Evolutionary conservation across 768 basidiomycete genomes (phyloP), one percentile per base, ranked within the genome.

Genomic region (Galerina sulciceps): DNA sequence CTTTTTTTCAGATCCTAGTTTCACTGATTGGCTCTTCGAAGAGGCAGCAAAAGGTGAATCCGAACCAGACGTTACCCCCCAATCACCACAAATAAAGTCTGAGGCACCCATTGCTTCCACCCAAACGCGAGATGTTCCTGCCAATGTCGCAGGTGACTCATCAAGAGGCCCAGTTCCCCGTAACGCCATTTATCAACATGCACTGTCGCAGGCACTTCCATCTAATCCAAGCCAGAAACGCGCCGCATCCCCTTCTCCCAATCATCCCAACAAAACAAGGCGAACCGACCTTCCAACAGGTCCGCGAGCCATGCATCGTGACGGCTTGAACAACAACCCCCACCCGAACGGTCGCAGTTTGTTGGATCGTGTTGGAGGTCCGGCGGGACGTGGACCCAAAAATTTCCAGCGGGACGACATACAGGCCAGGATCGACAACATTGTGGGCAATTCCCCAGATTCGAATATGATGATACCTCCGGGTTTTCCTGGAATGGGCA

Each of bases 1-100:
- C 70, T 40, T 47, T 26, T 44, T 60, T 52, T 11, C 66, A 93
- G 94, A 96, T 69, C 74, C 85, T 44, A 85, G 80, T 57, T 96
- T 97, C 74, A 94, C 93, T 34, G 87, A 90, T 56, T 96, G 94
- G 94, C 75, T 97, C 18, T 97, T 96, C 68, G 74, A 75, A 35
- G 90, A 91, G 70, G 91, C 91, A 18, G 84, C 84, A 2, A 91
- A 89, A 71, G 89, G 88, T 52, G 83, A 81, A 20, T 75, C 81
- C 5, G 86, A 84, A 58, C 70, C 81, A 3, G 83, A 85, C 31
- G 67, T 75, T 36, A 65, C 80, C 8, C 53, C 75, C 14, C 76
- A 75, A 58, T 59, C 78, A 9, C 73, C 73, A 55, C 69, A 80
- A 54, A 58, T 76, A 58, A 62, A 75, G 56, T 61, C 75, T 49